Evolutionary conservation across 306 rosid species (phyloP).

Genomic region (Cicer yamashitae): DNA sequence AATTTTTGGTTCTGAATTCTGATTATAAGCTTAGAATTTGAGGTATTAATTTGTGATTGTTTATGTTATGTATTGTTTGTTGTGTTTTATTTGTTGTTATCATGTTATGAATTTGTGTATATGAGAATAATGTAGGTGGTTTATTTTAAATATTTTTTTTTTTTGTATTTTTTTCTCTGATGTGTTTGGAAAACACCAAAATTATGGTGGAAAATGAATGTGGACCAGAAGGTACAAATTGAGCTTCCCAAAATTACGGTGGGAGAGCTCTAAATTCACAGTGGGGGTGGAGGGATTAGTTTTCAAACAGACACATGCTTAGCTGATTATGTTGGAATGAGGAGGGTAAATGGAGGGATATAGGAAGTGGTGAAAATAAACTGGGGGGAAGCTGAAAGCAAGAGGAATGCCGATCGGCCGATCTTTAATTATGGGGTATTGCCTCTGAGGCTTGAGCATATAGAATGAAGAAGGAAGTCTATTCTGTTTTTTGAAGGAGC

Average conservation of each 20-base stretch:
- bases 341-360: slow-evolving; percentile 25
- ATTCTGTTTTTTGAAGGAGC: slow-evolving; percentile 28
- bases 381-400: slow-evolving; percentile 19
- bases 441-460: not conserved
- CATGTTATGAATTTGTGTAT: slow-evolving; percentile 21
- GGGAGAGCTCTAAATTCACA: too few species aligned
- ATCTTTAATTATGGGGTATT: not conserved
- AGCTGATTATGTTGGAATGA: slow-evolving; percentile 5
- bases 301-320: not conserved
- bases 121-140: slow-evolving; percentile 31
- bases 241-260: too few species aligned
- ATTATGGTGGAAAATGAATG: too few species aligned
- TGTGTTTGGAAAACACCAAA: too few species aligned
- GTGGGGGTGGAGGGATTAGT: too few species aligned
- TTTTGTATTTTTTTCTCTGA: not conserved
- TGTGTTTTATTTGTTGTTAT: slow-evolving; percentile 7
- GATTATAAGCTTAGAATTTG: slow-evolving; percentile 15
- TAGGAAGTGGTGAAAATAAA: not conserved
- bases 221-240: too few species aligned
- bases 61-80: slow-evolving; percentile 6
- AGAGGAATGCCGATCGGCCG: not conserved
- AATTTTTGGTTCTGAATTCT: not conserved
- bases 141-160: not conserved
- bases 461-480: slow-evolving; percentile 9
- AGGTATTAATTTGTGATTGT: slow-evolving; percentile 18